phyloP scores from a whole-genome alignment of 768 basidiomycete species.

The Hypsizygus marmoreus region DNA sequence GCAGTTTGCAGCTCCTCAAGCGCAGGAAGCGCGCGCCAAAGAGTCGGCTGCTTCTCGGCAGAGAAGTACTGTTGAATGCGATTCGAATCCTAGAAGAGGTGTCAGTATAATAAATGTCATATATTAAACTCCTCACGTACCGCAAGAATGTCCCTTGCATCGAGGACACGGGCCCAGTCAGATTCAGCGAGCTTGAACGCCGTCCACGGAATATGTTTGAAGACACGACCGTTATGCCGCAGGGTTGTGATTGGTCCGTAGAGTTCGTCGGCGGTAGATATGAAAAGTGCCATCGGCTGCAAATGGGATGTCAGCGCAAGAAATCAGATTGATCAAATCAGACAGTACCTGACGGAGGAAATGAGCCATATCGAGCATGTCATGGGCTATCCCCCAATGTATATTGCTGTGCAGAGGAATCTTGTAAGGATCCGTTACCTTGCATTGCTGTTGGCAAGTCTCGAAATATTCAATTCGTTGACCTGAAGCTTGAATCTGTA shows the following conservation, averaged over 20 bases:
- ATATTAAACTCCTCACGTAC: slow-evolving; percentile 7
- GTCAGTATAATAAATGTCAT: slow-evolving; percentile 15
- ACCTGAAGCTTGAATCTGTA: slow-evolving; percentile 24
- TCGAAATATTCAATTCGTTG: slow-evolving; percentile 25
- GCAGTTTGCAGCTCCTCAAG: slow-evolving; percentile 20
- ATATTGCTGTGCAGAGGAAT: slow-evolving; percentile 28
- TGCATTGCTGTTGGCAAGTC: slow-evolving; percentile 16
- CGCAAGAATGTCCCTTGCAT: slow-evolving; percentile 6
- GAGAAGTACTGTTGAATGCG: slow-evolving; percentile 20
- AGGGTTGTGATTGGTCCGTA: slow-evolving; percentile 13
- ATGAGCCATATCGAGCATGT: slow-evolving; percentile 18
- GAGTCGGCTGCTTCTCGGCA: slow-evolving; percentile 18
- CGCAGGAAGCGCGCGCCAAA: slow-evolving; percentile 23
- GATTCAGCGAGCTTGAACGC: slow-evolving; percentile 1
- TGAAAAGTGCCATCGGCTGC: slow-evolving; percentile 11
- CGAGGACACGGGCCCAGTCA: slow-evolving; percentile 8
- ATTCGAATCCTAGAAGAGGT: slow-evolving; percentile 24
- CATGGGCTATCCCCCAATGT: slow-evolving; percentile 22
- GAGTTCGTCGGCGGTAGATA: slow-evolving; percentile 2
- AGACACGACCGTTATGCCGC: neutral
- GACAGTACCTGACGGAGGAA: slow-evolving; percentile 12
- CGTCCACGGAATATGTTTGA: slow-evolving; percentile 9
- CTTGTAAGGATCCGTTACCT: slow-evolving; percentile 15
- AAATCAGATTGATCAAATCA: slow-evolving; percentile 10
- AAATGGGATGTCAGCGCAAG: neutral